These are phyloP conservation scores for Boletus vermiculosoides DNA, from an alignment of 768 basidiomycete species.

Conservation along the genomic window DNA sequence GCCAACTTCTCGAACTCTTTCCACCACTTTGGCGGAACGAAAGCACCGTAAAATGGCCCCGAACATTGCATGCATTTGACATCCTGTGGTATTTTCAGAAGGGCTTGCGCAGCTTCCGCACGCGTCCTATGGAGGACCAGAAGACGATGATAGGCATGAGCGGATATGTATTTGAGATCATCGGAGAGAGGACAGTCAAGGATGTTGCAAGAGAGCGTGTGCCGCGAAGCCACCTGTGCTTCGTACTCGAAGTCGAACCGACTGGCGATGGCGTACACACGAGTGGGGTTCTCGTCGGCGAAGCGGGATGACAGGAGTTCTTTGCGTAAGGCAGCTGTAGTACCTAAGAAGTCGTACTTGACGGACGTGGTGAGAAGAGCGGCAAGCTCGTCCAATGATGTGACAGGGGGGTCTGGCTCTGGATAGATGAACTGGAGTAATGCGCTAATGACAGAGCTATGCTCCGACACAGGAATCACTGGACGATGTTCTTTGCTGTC, in stretches of 20 bases:
- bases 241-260: conserved; percentile 65
- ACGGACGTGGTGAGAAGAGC: conserved; percentile 50
- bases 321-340: conserved; percentile 47
- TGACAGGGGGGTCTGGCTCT: conserved; percentile 50
- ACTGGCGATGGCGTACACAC: conserved; percentile 71
- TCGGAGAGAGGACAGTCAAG: conserved; percentile 57
- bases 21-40: conserved; percentile 70
- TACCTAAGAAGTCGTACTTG: conserved; percentile 62
- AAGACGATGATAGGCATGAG: conserved; percentile 66
- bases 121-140: conserved; percentile 59
- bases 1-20: conserved; percentile 55
- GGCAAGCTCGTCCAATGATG: conserved; percentile 52
- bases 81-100: conserved; percentile 46
- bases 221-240: conserved; percentile 55
- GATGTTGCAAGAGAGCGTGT: conserved; percentile 54
- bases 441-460: conserved; percentile 41
- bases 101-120: conserved; percentile 44
- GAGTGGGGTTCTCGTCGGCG: conserved; percentile 47
- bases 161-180: conserved; percentile 64
- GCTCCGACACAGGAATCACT: conserved; percentile 56
- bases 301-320: conserved; percentile 52
- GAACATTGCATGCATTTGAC: conserved; percentile 72
- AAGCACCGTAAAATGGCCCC: conserved; percentile 43
- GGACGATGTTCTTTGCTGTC: conserved; percentile 34
- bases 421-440: conserved; percentile 66